Evolutionary conservation across 306 rosid genomes (phyloP).

Genomic region (Begonia loranthoides): DNA sequence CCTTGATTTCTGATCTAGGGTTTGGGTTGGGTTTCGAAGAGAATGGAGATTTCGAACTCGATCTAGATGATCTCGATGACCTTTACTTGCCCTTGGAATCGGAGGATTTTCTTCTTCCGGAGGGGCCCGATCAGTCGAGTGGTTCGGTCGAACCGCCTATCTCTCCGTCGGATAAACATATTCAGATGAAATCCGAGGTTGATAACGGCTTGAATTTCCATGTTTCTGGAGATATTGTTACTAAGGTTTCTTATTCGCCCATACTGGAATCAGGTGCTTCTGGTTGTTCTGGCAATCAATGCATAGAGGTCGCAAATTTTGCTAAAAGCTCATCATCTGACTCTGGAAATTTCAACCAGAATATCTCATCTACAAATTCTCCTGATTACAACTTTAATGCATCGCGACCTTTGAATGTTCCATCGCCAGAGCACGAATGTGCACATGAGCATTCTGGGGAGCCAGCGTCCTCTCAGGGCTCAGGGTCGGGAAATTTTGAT

Average conservation of each 20-base stretch:
- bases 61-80: conserved; percentile 49
- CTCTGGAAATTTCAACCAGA: conserved; percentile 12
- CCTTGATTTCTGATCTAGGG: conserved; percentile 36
- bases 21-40: conserved; percentile 28
- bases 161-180: conserved; percentile 2
- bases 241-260: conserved; percentile 28
- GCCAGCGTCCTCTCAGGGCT: conserved; percentile 61
- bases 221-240: conserved; percentile 20
- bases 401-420: conserved; percentile 7
- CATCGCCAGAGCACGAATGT: conserved; percentile 17
- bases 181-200: background rate
- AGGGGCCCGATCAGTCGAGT: conserved; percentile 16
- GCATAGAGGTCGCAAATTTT: background rate
- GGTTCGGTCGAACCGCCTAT: conserved; percentile 3
- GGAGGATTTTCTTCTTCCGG: conserved; percentile 43
- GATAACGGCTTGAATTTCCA: conserved; percentile 1
- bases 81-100: conserved; percentile 41
- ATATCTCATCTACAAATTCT: conserved; percentile 15
- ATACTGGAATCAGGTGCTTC: conserved; percentile 20
- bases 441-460: conserved; percentile 36
- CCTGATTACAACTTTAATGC: conserved; percentile 10
- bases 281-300: conserved; percentile 1
- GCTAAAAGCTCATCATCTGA: conserved; percentile 8
- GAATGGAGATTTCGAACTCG: conserved; percentile 40
- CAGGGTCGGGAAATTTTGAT: conserved; percentile 46